These are phyloP conservation scores for Lipomyces kockii DNA, from an alignment of 805 yeast species.

Conservation along the genomic window DNA sequence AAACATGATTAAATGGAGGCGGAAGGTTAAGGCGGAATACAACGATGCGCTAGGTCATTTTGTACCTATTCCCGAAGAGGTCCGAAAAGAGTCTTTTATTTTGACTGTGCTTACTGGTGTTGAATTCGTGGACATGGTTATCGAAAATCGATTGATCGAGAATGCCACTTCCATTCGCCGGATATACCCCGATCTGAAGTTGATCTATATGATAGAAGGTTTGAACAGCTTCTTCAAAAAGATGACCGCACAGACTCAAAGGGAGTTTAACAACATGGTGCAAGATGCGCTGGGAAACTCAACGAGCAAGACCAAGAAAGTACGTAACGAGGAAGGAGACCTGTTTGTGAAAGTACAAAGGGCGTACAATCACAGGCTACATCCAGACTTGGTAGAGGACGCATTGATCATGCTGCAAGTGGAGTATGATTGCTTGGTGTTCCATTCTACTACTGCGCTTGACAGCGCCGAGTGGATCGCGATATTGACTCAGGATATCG, in stretches of 20 bases:
- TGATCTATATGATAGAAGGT: conserved; percentile 35
- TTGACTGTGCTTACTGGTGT: conserved; percentile 20
- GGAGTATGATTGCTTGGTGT: conserved; percentile 19
- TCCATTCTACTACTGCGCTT: conserved; percentile 20
- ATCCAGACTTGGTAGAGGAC: conserved; percentile 24
- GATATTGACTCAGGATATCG: conserved; percentile 33
- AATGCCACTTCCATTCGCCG: conserved; percentile 1
- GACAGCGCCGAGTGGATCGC: conserved; percentile 37
- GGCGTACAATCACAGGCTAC: conserved; percentile 6
- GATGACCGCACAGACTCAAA: conserved; percentile 10
- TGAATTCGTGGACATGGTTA: conserved; percentile 27
- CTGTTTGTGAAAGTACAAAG: conserved; percentile 1
- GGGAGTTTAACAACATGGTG: conserved; percentile 27
- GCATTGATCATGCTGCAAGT: conserved; percentile 31
- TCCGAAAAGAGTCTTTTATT: conserved; percentile 24
- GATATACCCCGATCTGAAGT: conserved; percentile 13
- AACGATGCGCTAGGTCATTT: conserved; percentile 25
- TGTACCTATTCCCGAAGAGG: conserved; percentile 34
- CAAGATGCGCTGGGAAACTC: conserved; percentile 21
- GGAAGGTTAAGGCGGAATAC: conserved; percentile 28
- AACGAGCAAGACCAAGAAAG: not conserved
- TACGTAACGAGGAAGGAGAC: conserved; percentile 11
- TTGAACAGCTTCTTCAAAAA: conserved; percentile 15
- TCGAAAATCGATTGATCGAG: conserved; percentile 16
- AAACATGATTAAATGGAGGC: conserved; percentile 33